Evolutionary conservation across 257 asterid species (phyloP).

Genomic region (Nicotiana benthamiana): DNA sequence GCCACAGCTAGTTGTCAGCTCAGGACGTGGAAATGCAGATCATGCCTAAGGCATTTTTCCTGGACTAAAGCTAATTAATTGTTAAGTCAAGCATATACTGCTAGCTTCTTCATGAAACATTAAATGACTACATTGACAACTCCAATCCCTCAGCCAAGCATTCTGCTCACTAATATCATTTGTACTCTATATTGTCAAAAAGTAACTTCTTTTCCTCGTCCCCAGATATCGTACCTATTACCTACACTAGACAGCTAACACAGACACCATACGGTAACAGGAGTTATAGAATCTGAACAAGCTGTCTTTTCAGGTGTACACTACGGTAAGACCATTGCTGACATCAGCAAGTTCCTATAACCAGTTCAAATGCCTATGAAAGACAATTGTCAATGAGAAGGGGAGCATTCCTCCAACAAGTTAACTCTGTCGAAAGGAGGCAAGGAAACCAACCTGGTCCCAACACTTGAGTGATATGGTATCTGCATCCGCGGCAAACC

Average conservation of each 20-base stretch:
- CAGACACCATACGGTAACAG: neutral
- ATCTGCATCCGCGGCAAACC: slow-evolving; percentile 98
- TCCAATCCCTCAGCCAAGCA: neutral
- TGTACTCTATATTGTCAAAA: neutral
- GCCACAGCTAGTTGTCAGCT: neutral
- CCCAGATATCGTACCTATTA: neutral
- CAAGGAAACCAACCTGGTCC: slow-evolving; percentile 64
- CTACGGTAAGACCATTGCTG: neutral
- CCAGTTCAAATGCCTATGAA: neutral
- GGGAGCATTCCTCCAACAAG: neutral
- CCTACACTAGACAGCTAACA: neutral
- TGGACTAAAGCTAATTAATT: neutral
- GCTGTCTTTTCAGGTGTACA: neutral
- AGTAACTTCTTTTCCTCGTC: neutral
- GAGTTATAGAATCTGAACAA: neutral
- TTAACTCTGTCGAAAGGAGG: neutral
- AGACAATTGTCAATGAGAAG: neutral
- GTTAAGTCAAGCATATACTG: neutral
- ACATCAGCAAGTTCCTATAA: neutral
- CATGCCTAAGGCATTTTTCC: neutral
- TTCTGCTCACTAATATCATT: neutral
- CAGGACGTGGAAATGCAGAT: neutral
- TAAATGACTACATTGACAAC: neutral
- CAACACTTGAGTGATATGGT: slow-evolving; percentile 87
- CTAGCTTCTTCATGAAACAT: neutral